These are phyloP conservation scores for Hibiscus trionum DNA, from an alignment of 345 rosid genomes.

Conservation along the genomic window DNA sequence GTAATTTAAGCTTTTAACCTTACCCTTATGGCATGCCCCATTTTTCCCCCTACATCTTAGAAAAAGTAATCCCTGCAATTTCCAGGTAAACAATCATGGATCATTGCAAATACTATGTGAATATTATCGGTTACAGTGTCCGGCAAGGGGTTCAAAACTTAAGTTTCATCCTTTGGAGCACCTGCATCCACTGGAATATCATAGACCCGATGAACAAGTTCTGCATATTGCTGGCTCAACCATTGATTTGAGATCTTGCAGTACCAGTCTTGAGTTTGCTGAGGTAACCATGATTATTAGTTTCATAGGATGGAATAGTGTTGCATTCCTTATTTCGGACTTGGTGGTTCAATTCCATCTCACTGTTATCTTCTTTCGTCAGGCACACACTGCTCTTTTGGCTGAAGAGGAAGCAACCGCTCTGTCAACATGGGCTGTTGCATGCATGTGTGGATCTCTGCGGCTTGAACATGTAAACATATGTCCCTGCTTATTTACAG, in stretches of 20 bases:
- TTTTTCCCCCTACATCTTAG: background rate
- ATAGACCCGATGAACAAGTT: conserved; percentile 53
- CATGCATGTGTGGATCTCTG: conserved; percentile 82
- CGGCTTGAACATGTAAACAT: conserved; percentile 74
- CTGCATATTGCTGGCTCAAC: conserved; percentile 59
- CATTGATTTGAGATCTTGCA: conserved; percentile 60
- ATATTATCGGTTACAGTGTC: conserved; percentile 55
- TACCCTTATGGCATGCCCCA: background rate
- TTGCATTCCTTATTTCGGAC: conserved; percentile 8
- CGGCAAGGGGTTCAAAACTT: conserved; percentile 64
- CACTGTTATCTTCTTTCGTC: conserved; percentile 19
- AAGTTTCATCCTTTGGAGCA: conserved; percentile 86
- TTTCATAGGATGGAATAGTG: conserved; percentile 4
- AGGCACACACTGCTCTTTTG: conserved; percentile 70
- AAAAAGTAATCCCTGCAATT: background rate
- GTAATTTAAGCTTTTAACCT: conserved; percentile 5
- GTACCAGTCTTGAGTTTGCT: conserved; percentile 58
- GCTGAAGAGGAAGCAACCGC: conserved; percentile 91
- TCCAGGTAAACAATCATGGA: conserved; percentile 71
- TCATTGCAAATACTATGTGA: conserved; percentile 73
- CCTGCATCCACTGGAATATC: conserved; percentile 75
- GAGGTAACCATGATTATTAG: conserved; percentile 48
- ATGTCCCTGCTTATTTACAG: background rate
- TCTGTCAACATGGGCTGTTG: conserved; percentile 83
- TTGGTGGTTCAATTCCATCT: background rate